phyloP scores from a whole-genome alignment of 2,329 filamentous ascomycete genomes.

The Aspergillus amoenus region DNA sequence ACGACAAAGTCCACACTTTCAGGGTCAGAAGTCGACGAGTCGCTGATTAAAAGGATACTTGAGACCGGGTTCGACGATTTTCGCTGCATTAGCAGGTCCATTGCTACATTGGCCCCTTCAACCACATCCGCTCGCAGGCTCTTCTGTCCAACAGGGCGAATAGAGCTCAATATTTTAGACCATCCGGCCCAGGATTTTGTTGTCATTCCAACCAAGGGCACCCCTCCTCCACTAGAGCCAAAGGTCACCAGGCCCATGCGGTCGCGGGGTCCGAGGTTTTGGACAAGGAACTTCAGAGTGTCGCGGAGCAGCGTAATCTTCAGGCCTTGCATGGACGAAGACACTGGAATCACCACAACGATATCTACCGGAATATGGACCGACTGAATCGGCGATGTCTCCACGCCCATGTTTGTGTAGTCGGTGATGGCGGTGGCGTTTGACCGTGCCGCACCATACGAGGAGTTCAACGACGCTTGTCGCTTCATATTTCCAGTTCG shows the following conservation, averaged over 20 bases:
- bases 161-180: constrained; percentile 79
- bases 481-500: constrained; percentile 61
- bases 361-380: constrained; percentile 92
- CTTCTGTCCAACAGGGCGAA: constrained; percentile 93
- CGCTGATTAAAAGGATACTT: constrained; percentile 94
- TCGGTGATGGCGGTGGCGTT: constrained; percentile 87
- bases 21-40: constrained; percentile 88
- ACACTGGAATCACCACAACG: constrained; percentile 94
- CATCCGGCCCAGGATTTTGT: constrained; percentile 92
- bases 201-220: constrained; percentile 97
- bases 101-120: constrained; percentile 94
- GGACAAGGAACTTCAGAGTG: constrained; percentile 86
- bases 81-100: constrained; percentile 97
- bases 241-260: constrained; percentile 98
- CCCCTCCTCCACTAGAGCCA: constrained; percentile 87
- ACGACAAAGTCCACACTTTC: constrained; percentile 98
- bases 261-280: constrained; percentile 85
- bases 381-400: constrained; percentile 59
- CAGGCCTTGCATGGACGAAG: constrained; percentile 98
- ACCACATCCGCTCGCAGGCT: constrained; percentile 95
- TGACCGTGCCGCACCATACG: constrained; percentile 78
- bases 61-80: constrained; percentile 95
- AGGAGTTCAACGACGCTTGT: constrained; percentile 78
- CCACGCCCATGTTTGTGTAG: constrained; percentile 70
- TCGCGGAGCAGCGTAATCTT: constrained; percentile 95